These are phyloP conservation scores for Gonium pectorale DNA, from an alignment of 139 green algal genomes.

Conservation along the genomic window DNA sequence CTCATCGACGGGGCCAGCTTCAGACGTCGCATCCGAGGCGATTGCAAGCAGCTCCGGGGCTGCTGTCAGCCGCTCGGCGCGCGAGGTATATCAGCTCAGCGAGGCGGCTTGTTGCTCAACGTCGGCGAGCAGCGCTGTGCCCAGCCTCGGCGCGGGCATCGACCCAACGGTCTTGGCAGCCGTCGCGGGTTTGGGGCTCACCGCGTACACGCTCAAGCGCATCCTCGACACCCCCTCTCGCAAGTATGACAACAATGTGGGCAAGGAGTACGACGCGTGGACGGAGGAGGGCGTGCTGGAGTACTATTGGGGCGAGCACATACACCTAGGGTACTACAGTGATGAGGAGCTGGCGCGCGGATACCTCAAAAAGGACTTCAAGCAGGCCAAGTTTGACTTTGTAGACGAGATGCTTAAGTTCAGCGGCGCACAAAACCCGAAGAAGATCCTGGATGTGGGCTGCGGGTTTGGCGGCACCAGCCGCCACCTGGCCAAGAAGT, in stretches of 20 bases:
- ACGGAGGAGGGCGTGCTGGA: slow-evolving; percentile 90
- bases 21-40: slow-evolving; percentile 9
- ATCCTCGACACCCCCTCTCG: slow-evolving; percentile 83
- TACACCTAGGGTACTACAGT: slow-evolving; percentile 95
- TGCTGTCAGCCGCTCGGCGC: neutral
- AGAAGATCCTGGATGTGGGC: slow-evolving; percentile 90
- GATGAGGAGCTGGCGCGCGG: slow-evolving; percentile 78
- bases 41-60: neutral
- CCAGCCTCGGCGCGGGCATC: neutral
- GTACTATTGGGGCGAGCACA: slow-evolving; percentile 97
- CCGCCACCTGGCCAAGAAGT: slow-evolving; percentile 84
- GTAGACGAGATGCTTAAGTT: slow-evolving; percentile 91
- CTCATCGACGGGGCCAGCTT: no score
- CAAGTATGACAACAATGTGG: slow-evolving; percentile 89
- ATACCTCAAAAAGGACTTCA: slow-evolving; percentile 94
- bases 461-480: slow-evolving; percentile 95
- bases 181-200: slow-evolving; percentile 24
- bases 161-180: slow-evolving; percentile 32
- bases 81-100: slow-evolving; percentile 14
- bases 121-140: neutral
- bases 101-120: slow-evolving; percentile 22
- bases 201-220: slow-evolving; percentile 65
- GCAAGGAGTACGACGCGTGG: slow-evolving; percentile 95
- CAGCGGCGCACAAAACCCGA: slow-evolving; percentile 57
- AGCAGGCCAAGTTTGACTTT: slow-evolving; percentile 94